Evolutionary conservation across 345 rosid genomes (phyloP), one percentile per base, ranked within the genome.

Genomic region (Rhizophora apiculata): DNA sequence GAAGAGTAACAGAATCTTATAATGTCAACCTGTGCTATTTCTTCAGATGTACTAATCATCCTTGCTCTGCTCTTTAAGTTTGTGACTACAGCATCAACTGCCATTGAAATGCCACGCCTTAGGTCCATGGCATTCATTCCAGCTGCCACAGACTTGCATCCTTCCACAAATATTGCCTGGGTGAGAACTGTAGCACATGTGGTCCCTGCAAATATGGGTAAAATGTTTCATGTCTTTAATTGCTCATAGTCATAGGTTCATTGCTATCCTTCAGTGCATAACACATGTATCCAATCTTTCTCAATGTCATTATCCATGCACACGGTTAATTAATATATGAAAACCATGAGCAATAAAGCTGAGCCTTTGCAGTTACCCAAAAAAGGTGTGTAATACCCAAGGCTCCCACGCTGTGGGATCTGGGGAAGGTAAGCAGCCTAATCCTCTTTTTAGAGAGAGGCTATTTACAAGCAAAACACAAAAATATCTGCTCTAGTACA

Each of bases 21-120:
- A 22, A 37, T 1, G 18, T 69, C 69, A 49, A 95, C 99, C 90
- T 91, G 98, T 8, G 97, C 98, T 46, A 94, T 94, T 80, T 94
- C 98, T 79, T 94, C 98, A 4, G 96, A 94, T 63, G 79, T 76
- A 56, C 71, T 65, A 19, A 76, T 76, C 79, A 76, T 76, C 58
- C 79, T 72, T 15, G 79, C 71, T 54, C 69, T 62, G 56, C 75
- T 76, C 69, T 71, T 68, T 72, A 76, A 76, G 60, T 36, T 62
- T 18, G 75, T 61, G 13, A 76, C 59, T 52, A 71, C 74, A 49
- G 75, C 24, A 55, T 76, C 68, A 32, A 71, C 68, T 26, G 79
- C 75, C 75, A 67, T 70, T 8, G 66, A 66, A 52, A 71, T 66
- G 32, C 72, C 75, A 54, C 72, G 71, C 39, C 79, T 76, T 27